Evolutionary conservation across 176 grass and related monocot species (phyloP), one percentile per base, ranked within the genome.

Genomic region (Guadua angustifolia): DNA sequence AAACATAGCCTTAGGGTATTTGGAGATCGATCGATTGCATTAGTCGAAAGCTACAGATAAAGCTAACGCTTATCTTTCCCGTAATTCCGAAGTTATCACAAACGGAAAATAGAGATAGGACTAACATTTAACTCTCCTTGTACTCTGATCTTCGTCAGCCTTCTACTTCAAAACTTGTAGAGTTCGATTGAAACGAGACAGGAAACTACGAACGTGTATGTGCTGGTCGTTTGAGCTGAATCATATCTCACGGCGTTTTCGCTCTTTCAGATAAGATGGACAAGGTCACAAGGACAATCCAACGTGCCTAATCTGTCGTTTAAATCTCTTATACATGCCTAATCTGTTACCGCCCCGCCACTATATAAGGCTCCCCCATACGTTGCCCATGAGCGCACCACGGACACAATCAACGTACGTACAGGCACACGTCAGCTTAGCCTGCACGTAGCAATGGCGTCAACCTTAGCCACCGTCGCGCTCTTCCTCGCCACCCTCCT

Each of bases 381-480:
- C 8, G 19, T 26, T 21, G 43, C 70, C 57, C 44, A 5, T 0
- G 7, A 63, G 47, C 42, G 17, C 70, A 61, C 55, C 69, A 80
- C 72, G 17, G 26, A 43, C 5, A 72, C 69, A 25, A 13, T 43
- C 42, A 0, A 52, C 25, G 52, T 57, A 57, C 71, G 5, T 15
- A 14, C n/a, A 71, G 13, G 70, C 22, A 18, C 2, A 72, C 24
- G 6, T 55, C 18, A 57, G 19, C 53, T 57, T 57, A 57, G 19
- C 53, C 38, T 12, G 4, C 35, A n/a, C 13, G 3, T 53, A 71
- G 77, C 58, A 6, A 90, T 86, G 88, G 65, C 83, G 79, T 64
- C 24, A 19, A 14, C 56, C 35, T 4, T 39, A 35, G 17, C 78
- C 66, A 16, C 57, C 73, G 66, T n/a, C 57, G 66, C 69, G 83